phyloP scores from a whole-genome alignment of 2,329 filamentous ascomycete genomes.

The Xylaria sp. region DNA sequence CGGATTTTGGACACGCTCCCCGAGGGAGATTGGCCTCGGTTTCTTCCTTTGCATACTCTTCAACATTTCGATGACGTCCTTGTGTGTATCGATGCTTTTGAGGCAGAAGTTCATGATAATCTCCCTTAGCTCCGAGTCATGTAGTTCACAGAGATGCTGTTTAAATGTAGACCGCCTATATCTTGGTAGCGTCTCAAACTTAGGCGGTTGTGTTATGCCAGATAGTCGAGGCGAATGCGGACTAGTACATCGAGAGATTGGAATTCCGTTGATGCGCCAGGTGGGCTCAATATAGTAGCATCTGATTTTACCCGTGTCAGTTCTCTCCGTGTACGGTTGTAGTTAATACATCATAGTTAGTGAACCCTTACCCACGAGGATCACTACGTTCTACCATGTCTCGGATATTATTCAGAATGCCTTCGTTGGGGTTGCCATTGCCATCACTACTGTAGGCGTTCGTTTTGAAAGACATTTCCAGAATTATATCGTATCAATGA shows the following conservation, averaged over 20 bases:
- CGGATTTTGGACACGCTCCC: conserved; percentile 25
- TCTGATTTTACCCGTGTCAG: conserved; percentile 1
- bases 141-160: conserved; percentile 13
- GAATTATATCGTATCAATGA: background rate
- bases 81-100: conserved; percentile 27
- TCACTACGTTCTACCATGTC: conserved; percentile 29
- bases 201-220: background rate
- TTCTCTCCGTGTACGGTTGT: background rate
- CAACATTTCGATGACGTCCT: conserved; percentile 30
- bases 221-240: background rate
- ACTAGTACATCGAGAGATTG: conserved; percentile 15
- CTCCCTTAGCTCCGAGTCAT: conserved; percentile 31
- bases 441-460: background rate
- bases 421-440: background rate
- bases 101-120: conserved; percentile 37
- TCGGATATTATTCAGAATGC: conserved; percentile 20
- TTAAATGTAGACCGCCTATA: conserved; percentile 3
- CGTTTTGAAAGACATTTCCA: conserved; percentile 19
- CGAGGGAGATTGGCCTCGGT: conserved; percentile 21
- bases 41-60: conserved; percentile 33
- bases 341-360: accelerated
- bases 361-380: conserved; percentile 28
- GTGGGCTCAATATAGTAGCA: conserved; percentile 37
- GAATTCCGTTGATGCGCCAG: conserved; percentile 34
- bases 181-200: background rate